Evolutionary conservation across 306 rosid species (phyloP).

Genomic region (Glycine latifolia): DNA sequence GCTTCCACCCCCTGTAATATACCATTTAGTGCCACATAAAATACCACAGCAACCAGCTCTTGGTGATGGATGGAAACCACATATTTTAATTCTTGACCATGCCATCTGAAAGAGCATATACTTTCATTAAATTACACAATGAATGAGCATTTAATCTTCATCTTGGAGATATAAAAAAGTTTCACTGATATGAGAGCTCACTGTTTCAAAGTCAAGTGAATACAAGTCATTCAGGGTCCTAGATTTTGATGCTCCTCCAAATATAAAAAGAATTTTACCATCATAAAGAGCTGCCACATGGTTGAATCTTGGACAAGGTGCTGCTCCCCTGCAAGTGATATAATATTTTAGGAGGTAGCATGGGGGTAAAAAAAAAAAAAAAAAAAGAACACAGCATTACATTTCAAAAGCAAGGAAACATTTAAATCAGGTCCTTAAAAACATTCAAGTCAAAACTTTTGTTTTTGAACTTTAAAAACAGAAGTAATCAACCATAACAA

Average conservation of each 20-base stretch:
- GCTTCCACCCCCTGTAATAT: conserved; percentile 94
- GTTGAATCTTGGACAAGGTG: conserved; percentile 90
- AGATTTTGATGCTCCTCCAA: conserved; percentile 93
- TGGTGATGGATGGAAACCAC: conserved; percentile 91
- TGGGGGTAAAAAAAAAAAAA: background rate
- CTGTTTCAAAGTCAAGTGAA: conserved; percentile 95
- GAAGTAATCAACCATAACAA: background rate
- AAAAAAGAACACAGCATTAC: background rate
- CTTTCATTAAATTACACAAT: conserved; percentile 44
- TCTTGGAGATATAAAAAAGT: conserved; percentile 35
- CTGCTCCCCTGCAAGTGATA: conserved; percentile 74
- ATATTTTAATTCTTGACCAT: conserved; percentile 89
- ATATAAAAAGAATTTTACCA: conserved; percentile 77
- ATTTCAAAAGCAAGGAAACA: conserved; percentile 33
- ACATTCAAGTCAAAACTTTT: conserved; percentile 17
- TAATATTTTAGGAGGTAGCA: conserved; percentile 9
- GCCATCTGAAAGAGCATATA: conserved; percentile 73
- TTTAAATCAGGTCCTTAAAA: conserved; percentile 14
- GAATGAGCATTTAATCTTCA: conserved; percentile 29
- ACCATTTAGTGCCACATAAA: conserved; percentile 91
- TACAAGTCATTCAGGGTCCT: conserved; percentile 82
- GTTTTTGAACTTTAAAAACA: background rate
- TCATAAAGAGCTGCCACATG: conserved; percentile 86
- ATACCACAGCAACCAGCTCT: conserved; percentile 90
- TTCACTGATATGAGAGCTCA: conserved; percentile 44